Evolutionary conservation across 148 eudicot species (phyloP).

Genomic region (Mesembryanthemum crystallinum): DNA sequence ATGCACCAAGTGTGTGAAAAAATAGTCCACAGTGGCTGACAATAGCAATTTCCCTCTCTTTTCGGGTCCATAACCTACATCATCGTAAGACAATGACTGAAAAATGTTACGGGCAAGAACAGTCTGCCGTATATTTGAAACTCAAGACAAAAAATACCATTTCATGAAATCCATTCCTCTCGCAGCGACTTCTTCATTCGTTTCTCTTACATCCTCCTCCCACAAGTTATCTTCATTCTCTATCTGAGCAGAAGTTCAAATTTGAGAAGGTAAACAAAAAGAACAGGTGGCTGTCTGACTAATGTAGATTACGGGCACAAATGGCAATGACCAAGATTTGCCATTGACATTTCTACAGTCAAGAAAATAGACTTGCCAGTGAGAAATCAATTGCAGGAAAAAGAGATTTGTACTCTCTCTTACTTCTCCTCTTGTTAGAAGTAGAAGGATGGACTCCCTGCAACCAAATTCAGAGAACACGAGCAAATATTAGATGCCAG

Average conservation of each 20-base stretch:
- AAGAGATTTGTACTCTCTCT: constrained; percentile 54
- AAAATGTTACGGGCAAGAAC: neutral
- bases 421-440: constrained; percentile 82
- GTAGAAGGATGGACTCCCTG: constrained; percentile 96
- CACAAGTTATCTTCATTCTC: constrained; percentile 73
- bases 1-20: constrained; percentile 48
- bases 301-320: neutral
- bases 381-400: constrained; percentile 96
- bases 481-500: neutral
- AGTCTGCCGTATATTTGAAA: neutral
- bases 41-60: constrained; percentile 86
- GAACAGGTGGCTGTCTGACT: neutral
- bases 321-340: neutral
- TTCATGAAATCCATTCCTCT: constrained; percentile 81
- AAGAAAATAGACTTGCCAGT: constrained; percentile 49
- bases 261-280: neutral
- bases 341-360: neutral
- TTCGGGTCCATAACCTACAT: constrained; percentile 74
- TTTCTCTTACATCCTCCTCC: constrained; percentile 62
- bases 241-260: constrained; percentile 41
- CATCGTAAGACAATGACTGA: neutral
- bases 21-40: constrained; percentile 80
- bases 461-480: constrained; percentile 15
- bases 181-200: constrained; percentile 52
- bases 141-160: constrained; percentile 47